Base-by-base conservation (phyloP, 1,139 yeast genomes). In the Geotrichum europaeum region DNA sequence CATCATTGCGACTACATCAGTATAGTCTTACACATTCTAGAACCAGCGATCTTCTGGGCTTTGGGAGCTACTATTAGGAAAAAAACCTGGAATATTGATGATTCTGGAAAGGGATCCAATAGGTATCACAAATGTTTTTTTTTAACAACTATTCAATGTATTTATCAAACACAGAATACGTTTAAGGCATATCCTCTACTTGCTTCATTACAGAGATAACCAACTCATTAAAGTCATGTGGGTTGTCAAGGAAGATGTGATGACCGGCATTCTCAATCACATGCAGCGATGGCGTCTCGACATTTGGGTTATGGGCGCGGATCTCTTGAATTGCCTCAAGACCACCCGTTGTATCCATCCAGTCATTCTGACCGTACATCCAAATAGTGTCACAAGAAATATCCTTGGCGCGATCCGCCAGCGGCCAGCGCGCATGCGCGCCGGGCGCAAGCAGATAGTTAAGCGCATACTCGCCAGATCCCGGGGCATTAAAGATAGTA, bases 261-360 rank as follows among this genome's bases (percentile, higher is more conserved):
- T 89, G 96, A 0, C 96, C 94, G 1, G 91, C 84, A 55, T 81
- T 75, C 1, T 78, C 71, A 0, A 88, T 75, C 15, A 82, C 75
- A 22, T 52, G 49, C 25, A 51, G 22, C 12, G 53, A 36, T n/a
- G 56, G 53, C 40, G 45, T 51, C 4, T 34, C 50, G n/a, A 34
- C 40, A 5, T 34, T 34, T 2, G n/a, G 40, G 40, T 34, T 34
- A 5, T 34, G 40, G 5, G 40, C 40, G 20, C 56, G 51, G 49
- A 59, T 55, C 18, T 51, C 51, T 24, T 28, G 49, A 18, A 52
- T 43, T 3, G 56, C 61, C 60, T 81, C 79, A 10, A 74, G 67
- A 0, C 96, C 97, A 0, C 95, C 94, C 53, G 80, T 82, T 1
- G 81, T 76, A 69, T 88, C 87, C 97, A 91, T 91, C 81, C 94